phyloP scores from a whole-genome alignment of 495 filamentous ascomycete species.

The Hyphodiscus hymeniophilus region DNA sequence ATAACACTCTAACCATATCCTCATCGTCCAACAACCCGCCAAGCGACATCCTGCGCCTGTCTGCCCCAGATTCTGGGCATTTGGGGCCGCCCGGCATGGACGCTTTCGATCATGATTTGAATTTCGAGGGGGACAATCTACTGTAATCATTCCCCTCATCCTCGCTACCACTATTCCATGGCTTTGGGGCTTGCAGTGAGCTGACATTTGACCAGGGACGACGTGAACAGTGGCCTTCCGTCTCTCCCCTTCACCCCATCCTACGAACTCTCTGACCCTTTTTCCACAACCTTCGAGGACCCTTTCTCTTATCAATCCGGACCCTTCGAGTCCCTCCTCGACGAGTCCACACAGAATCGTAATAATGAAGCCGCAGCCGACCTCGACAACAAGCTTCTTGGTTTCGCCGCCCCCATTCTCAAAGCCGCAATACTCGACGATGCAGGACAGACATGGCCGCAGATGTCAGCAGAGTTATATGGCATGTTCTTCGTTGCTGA shows the following conservation, averaged over 20 bases:
- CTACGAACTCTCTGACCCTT: constrained; percentile 46
- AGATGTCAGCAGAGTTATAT: constrained; percentile 75
- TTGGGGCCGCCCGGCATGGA: constrained; percentile 15
- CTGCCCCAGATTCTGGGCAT: constrained; percentile 5
- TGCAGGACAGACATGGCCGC: constrained; percentile 37
- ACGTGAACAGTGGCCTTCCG: constrained; percentile 32
- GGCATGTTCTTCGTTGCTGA: constrained; percentile 96
- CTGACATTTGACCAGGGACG: constrained; percentile 32
- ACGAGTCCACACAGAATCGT: constrained; percentile 16
- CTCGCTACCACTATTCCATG: not conserved
- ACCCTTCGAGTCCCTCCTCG: constrained; percentile 38
- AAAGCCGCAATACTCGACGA: constrained; percentile 64
- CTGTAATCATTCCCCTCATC: constrained; percentile 7
- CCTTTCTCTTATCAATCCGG: constrained; percentile 47
- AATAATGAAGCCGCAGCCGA: constrained; percentile 33
- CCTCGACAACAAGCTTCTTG: constrained; percentile 70
- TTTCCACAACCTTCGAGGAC: constrained; percentile 58
- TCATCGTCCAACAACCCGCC: constrained; percentile 6
- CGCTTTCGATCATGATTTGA: constrained; percentile 20
- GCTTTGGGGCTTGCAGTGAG: too few species aligned
- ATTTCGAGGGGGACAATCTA: constrained; percentile 17
- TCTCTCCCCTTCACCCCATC: constrained; percentile 41
- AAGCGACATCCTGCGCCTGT: constrained; percentile 20
- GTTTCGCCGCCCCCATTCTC: constrained; percentile 64
- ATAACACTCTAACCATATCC: constrained; percentile 14